Evolutionary conservation across 2,329 filamentous ascomycete genomes (phyloP), one percentile per base, ranked within the genome.

Genomic region (Botryotinia convoluta): DNA sequence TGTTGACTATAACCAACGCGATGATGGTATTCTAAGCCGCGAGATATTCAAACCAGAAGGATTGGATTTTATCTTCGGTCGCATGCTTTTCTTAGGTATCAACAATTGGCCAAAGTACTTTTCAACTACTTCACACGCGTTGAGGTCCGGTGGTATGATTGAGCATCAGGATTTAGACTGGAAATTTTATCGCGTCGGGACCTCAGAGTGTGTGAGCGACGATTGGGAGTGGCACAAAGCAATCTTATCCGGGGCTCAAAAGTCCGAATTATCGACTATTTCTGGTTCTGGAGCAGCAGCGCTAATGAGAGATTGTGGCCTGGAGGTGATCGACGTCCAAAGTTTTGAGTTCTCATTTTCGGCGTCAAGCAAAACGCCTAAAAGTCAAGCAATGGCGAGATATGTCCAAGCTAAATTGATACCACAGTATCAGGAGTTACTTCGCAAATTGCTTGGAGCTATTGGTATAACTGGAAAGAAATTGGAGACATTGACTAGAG

Each of bases 101-200:
- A 72, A 32, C 16, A 44, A 72, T 8, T 72, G 70, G 70, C 29
- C 62, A 20, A 42, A 37, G 22, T 72, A 72, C 32, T 72, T 68
- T 51, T 72, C 51, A n/a, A 68, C 35, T 22, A 59, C 51, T 22
- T 59, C 62, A 35, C 16, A 72, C 18, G 48, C 61, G 2, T 48
- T 72, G 48, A 67, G 26, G 9, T 72, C 70, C 39, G 62, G 70
- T 48, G 70, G 39, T 4, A 67, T 60, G 9, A 72, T 72, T 48
- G 70, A 72, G n/a, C 70, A 72, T n/a, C 62, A 72, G 51, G 70
- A 72, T 45, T 37, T 72, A n/a, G 70, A 72, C 20, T 72, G 62
- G 70, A 68, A 72, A 39, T 72, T 72, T 29, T 72, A 72, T 35
- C 62, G 70, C 20, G 70, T n/a, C 44, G 70, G 62, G 22, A 68